phyloP scores from a whole-genome alignment of 306 rosid genomes.

The Quillaja saponaria region DNA sequence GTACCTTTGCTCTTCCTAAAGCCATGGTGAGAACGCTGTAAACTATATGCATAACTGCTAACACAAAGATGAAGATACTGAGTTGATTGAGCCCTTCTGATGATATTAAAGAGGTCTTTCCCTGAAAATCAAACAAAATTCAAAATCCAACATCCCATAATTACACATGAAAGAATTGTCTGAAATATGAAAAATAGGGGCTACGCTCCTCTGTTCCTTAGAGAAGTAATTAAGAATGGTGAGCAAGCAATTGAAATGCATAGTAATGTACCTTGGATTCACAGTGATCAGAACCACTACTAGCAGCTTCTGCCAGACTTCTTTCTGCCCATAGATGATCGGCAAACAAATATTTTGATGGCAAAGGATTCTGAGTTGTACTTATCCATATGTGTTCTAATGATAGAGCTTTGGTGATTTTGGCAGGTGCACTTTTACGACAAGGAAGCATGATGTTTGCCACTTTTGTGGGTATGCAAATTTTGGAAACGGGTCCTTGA shows the following conservation, averaged over 20 bases:
- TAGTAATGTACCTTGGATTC: constrained; percentile 41
- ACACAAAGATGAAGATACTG: constrained; percentile 51
- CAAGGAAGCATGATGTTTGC: constrained; percentile 62
- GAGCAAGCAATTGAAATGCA: too few relatives aligned
- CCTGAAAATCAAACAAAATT: constrained; percentile 34
- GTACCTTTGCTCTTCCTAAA: constrained; percentile 60
- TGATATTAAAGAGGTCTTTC: constrained; percentile 54
- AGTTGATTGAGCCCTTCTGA: constrained; percentile 53
- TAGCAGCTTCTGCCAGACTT: constrained; percentile 15
- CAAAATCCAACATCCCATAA: not conserved
- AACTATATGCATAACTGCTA: constrained; percentile 63
- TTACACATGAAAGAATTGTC: not conserved
- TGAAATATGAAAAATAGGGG: not conserved
- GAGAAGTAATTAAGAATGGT: too few relatives aligned
- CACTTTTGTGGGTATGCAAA: constrained; percentile 45
- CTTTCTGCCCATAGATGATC: constrained; percentile 18
- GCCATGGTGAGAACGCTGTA: constrained; percentile 62
- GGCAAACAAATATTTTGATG: not conserved
- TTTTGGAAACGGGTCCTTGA: constrained; percentile 46
- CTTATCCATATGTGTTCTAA: not conserved
- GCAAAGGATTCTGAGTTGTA: not conserved
- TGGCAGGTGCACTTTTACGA: constrained; percentile 24
- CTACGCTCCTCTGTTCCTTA: not conserved
- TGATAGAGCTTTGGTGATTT: constrained; percentile 35
- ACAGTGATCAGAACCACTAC: constrained; percentile 27